Conservation (phyloP, 2,329 filamentous ascomycete species). For the Aspergillus amoenus region DNA sequence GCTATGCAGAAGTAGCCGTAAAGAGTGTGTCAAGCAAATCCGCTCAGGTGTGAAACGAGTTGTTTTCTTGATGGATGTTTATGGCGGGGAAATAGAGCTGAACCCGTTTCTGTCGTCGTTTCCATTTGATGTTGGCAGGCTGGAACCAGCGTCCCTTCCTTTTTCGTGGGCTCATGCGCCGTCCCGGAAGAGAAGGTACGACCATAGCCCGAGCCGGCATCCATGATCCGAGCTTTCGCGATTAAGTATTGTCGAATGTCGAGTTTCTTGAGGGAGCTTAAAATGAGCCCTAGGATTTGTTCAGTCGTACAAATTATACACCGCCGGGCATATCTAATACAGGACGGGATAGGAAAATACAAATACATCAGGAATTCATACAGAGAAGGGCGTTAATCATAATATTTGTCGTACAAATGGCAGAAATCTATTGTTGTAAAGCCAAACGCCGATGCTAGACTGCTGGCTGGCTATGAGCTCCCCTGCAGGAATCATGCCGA, state of each 20-base stretch:
- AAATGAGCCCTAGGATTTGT: neutral
- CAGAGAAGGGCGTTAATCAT: neutral
- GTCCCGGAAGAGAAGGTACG: neutral
- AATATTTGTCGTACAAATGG: conserved; percentile 13
- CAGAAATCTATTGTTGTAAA: conserved; percentile 30
- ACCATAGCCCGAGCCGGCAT: neutral
- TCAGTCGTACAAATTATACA: conserved; percentile 9
- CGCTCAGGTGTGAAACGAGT: neutral
- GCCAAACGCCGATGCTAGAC: conserved; percentile 24
- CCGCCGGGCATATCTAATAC: conserved; percentile 1
- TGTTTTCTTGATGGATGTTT: neutral
- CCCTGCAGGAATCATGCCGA: conserved; percentile 4
- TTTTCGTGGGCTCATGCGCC: neutral
- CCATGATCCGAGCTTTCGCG: neutral
- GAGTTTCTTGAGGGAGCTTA: neutral
- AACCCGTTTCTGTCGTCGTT: neutral
- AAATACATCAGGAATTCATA: neutral
- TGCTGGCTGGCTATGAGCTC: conserved; percentile 5
- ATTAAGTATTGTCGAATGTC: neutral
- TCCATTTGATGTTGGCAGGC: neutral
- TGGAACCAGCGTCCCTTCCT: conserved; percentile 8
- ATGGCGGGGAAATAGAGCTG: neutral
- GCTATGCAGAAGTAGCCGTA: neutral
- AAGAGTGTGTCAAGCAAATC: neutral
- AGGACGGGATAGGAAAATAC: conserved; percentile 8